Conservation (phyloP, 805 yeast genomes). For the Zygoascus flipseniorum region DNA sequence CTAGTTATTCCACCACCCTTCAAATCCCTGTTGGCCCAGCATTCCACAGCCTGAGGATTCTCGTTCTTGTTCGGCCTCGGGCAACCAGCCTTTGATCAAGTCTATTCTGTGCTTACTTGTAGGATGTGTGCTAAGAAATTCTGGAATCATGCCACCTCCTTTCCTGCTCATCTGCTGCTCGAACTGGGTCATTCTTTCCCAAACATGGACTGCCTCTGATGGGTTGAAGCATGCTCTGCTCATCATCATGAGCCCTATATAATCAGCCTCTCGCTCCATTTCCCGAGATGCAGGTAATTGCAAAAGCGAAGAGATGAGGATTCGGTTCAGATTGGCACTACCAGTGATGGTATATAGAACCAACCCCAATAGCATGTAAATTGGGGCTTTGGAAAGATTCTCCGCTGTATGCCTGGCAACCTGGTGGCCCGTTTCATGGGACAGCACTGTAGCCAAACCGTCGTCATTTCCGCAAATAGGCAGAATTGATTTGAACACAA, state of each 20-base stretch:
- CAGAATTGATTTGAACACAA: constrained; percentile 72
- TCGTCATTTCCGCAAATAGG: constrained; percentile 75
- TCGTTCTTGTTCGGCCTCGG: constrained; percentile 33
- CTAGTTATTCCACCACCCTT: not conserved
- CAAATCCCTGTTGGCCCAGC: not conserved
- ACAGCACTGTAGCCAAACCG: constrained; percentile 88
- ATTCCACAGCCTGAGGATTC: constrained; percentile 36
- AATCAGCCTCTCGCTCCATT: constrained; percentile 96
- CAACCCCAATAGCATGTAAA: constrained; percentile 48
- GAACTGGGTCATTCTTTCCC: constrained; percentile 69
- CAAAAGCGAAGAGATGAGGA: constrained; percentile 47
- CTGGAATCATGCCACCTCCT: constrained; percentile 33
- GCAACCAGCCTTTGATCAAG: constrained; percentile 57
- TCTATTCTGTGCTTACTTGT: constrained; percentile 62
- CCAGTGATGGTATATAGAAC: constrained; percentile 57
- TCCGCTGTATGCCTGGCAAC: constrained; percentile 89
- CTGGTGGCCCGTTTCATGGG: constrained; percentile 93
- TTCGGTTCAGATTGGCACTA: constrained; percentile 40
- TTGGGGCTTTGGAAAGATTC: constrained; percentile 66
- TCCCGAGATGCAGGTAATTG: constrained; percentile 81
- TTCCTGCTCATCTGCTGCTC: constrained; percentile 33
- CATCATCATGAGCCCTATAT: constrained; percentile 88
- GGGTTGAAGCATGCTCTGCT: constrained; percentile 83
- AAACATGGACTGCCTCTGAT: constrained; percentile 59
- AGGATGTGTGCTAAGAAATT: constrained; percentile 85